Percentiles rank a stretch among this genome's conserved stretches.
Evolutionary conservation across 345 rosid species (phyloP).

Genomic region (Acer negundo): DNA sequence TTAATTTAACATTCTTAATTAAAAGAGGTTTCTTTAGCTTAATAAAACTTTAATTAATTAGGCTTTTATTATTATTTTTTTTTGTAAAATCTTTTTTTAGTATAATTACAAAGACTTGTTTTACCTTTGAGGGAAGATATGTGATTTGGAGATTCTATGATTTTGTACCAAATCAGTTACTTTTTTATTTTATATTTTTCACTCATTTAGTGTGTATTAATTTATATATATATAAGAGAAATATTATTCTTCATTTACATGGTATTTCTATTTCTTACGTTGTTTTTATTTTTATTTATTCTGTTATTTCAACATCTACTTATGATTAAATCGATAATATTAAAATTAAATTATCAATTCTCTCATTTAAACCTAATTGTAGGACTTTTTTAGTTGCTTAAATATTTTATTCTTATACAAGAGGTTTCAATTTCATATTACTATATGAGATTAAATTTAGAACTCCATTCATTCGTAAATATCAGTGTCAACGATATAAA

Average conservation of each 20-base stretch:
- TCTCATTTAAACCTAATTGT: no score
- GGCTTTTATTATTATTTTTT: background rate
- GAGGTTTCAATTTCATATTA: no score
- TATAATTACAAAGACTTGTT: background rate
- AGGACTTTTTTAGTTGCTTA: no score
- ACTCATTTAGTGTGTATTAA: conserved; percentile 3
- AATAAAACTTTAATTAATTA: background rate
- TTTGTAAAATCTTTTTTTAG: background rate
- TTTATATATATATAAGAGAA: background rate
- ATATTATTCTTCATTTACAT: background rate
- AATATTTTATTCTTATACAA: no score
- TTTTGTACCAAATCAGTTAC: background rate
- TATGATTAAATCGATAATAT: no score
- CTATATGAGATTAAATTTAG: no score
- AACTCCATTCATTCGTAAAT: no score
- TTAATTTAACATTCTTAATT: background rate
- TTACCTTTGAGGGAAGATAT: no score
- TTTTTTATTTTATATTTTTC: background rate
- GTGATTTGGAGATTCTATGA: background rate
- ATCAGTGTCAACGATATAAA: no score
- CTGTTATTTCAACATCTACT: background rate
- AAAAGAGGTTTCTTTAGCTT: no score
- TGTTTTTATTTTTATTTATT: background rate
- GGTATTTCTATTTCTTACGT: background rate
- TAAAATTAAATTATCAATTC: no score